phyloP scores from a whole-genome alignment of 805 yeast genomes.

The Schwanniomyces yamadae region DNA sequence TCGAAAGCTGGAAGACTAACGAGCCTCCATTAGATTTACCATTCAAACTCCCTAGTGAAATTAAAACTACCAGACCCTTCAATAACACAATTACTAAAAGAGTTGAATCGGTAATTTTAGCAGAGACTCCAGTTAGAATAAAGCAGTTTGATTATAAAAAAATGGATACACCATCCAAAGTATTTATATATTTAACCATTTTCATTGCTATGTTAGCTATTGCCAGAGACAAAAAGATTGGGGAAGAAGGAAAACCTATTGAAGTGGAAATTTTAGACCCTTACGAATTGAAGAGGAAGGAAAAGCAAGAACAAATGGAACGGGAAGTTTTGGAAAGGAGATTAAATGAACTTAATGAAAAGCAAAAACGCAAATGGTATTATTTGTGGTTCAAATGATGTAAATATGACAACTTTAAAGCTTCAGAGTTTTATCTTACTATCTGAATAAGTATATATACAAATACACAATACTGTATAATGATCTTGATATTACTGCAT shows the following conservation, averaged over 20 bases:
- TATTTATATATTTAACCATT: constrained; percentile 49
- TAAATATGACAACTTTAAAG: constrained; percentile 2
- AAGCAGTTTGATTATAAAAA: constrained; percentile 47
- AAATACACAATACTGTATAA: too few species aligned
- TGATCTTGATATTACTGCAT: too few species aligned
- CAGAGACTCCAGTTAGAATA: constrained; percentile 44
- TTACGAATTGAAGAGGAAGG: constrained; percentile 31
- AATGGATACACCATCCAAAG: constrained; percentile 58
- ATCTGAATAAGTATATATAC: constrained; percentile 1
- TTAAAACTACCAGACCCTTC: constrained; percentile 23
- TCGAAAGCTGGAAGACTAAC: constrained; percentile 44
- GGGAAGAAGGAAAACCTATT: constrained; percentile 42
- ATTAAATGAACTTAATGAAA: constrained; percentile 8
- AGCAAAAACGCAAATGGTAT: constrained; percentile 43
- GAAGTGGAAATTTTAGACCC: constrained; percentile 40
- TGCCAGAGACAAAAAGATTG: constrained; percentile 53
- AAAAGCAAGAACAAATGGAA: constrained; percentile 16
- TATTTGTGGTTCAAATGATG: constrained; percentile 47
- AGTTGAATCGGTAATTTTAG: constrained; percentile 40
- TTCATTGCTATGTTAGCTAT: constrained; percentile 51
- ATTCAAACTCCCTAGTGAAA: constrained; percentile 43
- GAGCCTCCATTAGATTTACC: constrained; percentile 61
- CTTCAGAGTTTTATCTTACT: background rate
- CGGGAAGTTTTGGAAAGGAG: constrained; percentile 11
- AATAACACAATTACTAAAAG: constrained; percentile 25